Conservation (phyloP, 306 rosid species). For the Castanea mollissima region DNA sequence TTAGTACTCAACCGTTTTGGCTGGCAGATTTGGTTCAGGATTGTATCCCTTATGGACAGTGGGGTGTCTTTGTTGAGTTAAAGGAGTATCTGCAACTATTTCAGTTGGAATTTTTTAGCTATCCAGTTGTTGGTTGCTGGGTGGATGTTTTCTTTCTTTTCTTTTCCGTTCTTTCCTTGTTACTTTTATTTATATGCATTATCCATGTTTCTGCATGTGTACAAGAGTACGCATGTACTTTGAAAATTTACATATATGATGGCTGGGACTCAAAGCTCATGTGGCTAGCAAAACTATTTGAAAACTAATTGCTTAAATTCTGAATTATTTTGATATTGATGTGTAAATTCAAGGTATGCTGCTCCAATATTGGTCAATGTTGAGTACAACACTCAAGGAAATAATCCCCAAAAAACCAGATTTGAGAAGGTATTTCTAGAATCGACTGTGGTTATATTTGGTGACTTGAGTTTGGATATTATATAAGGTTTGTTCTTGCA, state of each 20-base stretch:
- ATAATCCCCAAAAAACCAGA: slow-evolving; percentile 34
- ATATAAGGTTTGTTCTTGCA: slow-evolving; percentile 25
- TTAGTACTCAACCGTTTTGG: too few species aligned
- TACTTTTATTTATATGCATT: too few species aligned
- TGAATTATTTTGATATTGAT: background rate
- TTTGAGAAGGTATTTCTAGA: slow-evolving; percentile 42
- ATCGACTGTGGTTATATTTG: slow-evolving; percentile 17
- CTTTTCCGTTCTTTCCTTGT: too few species aligned
- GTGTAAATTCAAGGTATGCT: slow-evolving; percentile 49
- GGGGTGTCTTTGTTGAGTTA: too few species aligned
- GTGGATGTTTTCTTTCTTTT: too few species aligned
- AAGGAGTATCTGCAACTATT: too few species aligned
- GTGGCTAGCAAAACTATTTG: background rate
- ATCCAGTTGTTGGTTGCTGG: background rate
- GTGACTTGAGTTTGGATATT: background rate
- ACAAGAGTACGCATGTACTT: too few species aligned
- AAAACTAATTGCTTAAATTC: background rate
- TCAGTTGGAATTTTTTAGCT: too few species aligned
- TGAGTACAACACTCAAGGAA: slow-evolving; percentile 62
- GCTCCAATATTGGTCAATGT: slow-evolving; percentile 75
- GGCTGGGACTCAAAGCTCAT: background rate
- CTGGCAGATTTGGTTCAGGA: too few species aligned
- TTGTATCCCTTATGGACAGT: too few species aligned
- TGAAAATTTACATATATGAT: slow-evolving; percentile 1
- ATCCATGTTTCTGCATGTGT: too few species aligned